Evolutionary conservation across 352 stramenopile species (phyloP).

Genomic region (Saprolegnia diclina): DNA sequence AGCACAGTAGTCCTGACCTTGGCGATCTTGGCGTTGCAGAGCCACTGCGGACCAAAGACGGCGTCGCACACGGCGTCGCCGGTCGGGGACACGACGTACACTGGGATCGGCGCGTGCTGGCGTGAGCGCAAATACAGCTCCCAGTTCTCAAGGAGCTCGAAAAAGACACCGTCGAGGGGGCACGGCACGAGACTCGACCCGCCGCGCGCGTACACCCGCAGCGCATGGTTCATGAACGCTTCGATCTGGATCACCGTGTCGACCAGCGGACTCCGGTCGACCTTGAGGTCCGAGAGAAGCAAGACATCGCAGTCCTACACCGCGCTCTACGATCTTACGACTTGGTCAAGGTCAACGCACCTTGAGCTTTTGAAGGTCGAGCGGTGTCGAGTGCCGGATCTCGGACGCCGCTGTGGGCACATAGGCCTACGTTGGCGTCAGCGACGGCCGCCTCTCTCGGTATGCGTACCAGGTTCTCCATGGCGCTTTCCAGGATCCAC

Average conservation of each 20-base stretch:
- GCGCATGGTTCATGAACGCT: conserved; percentile 50
- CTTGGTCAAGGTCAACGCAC: not conserved
- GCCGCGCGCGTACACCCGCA: conserved; percentile 51
- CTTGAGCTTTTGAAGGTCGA: conserved; percentile 53
- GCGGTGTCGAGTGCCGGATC: conserved; percentile 72
- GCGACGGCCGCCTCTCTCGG: not conserved
- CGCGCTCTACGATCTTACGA: not conserved
- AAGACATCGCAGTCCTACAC: conserved; percentile 75
- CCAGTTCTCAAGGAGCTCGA: conserved; percentile 73
- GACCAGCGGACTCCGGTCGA: conserved; percentile 58
- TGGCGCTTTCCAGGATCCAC: conserved; percentile 68
- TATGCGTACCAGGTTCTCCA: conserved; percentile 40
- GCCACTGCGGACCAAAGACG: conserved; percentile 60
- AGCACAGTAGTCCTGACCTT: no score
- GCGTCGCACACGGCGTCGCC: conserved; percentile 51
- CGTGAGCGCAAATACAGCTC: conserved; percentile 44
- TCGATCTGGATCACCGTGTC: conserved; percentile 61
- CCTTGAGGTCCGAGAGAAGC: conserved; percentile 69
- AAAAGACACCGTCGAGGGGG: conserved; percentile 53
- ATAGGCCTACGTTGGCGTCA: conserved; percentile 35
- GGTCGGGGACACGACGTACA: conserved; percentile 66
- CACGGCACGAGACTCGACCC: conserved; percentile 66
- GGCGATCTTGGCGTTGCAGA: conserved; percentile 80
- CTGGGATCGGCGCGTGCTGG: conserved; percentile 42
- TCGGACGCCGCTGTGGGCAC: conserved; percentile 68